A percentile compares a stretch with the other conserved stretches of the same genome.
These are phyloP conservation scores for Backusella macrospora DNA, from an alignment of 192 early-diverging fungal genomes.

Conservation along the genomic window DNA sequence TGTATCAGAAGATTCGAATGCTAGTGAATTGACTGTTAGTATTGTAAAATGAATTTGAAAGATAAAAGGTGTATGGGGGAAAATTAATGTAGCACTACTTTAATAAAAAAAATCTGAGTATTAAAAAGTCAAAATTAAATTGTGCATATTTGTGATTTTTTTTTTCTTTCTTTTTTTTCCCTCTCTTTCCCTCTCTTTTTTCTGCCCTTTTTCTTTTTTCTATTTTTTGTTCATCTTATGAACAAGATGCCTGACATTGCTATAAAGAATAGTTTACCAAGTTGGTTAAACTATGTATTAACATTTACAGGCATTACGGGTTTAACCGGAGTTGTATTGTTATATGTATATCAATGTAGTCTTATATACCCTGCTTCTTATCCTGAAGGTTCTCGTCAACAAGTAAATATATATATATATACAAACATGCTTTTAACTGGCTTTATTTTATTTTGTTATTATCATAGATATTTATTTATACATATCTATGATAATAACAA, in stretches of 20 bases:
- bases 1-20: constrained; percentile 30
- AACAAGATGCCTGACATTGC: constrained; percentile 12
- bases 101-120: constrained; percentile 19
- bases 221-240: constrained; percentile 10
- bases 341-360: constrained; percentile 76
- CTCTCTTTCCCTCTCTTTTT: neutral
- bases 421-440: no score
- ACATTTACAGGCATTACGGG: constrained; percentile 48
- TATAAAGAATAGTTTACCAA: constrained; percentile 39
- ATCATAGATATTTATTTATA: no score
- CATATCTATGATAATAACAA: neutral
- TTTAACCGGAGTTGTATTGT: constrained; percentile 47
- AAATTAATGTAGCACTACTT: neutral
- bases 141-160: neutral
- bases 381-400: constrained; percentile 55
- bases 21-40: constrained; percentile 50
- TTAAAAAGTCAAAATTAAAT: neutral
- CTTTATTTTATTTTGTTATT: no score
- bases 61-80: neutral
- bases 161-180: constrained; percentile 6
- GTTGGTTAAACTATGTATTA: constrained; percentile 50
- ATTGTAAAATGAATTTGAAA: constrained; percentile 25
- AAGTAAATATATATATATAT: constrained; percentile 33
- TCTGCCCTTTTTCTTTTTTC: neutral
- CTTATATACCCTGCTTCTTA: constrained; percentile 77